Evolutionary conservation across 208 protist species (phyloP).

Genomic region (Acanthamoeba healyi): DNA sequence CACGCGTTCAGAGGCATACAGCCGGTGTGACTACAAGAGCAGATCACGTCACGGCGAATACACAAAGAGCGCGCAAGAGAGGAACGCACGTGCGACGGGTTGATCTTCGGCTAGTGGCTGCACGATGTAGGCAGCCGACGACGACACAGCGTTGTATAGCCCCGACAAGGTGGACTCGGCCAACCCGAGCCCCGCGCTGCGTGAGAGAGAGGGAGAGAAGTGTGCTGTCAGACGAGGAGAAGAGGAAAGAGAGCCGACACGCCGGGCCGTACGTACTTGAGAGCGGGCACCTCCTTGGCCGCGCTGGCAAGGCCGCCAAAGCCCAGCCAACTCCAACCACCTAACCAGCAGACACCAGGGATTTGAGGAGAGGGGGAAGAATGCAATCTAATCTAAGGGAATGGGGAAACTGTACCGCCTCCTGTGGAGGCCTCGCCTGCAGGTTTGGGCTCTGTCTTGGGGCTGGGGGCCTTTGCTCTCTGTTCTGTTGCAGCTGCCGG

Average conservation of each 20-base stretch:
- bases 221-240: no score
- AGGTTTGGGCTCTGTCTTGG: not conserved
- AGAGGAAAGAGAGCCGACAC: no score
- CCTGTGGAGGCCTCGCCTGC: not conserved
- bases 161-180: conserved; percentile 16
- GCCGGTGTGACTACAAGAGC: not conserved
- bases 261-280: conserved; percentile 4
- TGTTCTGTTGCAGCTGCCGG: no score
- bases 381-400: not conserved
- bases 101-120: not conserved
- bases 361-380: no score
- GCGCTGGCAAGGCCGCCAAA: not conserved
- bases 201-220: not conserved
- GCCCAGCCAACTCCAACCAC: not conserved
- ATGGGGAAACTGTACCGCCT: not conserved
- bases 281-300: not conserved
- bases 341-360: no score
- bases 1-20: not conserved
- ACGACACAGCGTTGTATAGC: conserved; percentile 1
- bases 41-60: not conserved
- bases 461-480: no score
- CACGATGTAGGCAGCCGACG: conserved; percentile 17
- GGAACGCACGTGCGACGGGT: not conserved
- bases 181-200: not conserved
- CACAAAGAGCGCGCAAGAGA: not conserved